Percentiles rank a stretch among this genome's conserved stretches.
Conservation (phyloP, 192 early-diverging fungal species). For the Mortierella antarctica region DNA sequence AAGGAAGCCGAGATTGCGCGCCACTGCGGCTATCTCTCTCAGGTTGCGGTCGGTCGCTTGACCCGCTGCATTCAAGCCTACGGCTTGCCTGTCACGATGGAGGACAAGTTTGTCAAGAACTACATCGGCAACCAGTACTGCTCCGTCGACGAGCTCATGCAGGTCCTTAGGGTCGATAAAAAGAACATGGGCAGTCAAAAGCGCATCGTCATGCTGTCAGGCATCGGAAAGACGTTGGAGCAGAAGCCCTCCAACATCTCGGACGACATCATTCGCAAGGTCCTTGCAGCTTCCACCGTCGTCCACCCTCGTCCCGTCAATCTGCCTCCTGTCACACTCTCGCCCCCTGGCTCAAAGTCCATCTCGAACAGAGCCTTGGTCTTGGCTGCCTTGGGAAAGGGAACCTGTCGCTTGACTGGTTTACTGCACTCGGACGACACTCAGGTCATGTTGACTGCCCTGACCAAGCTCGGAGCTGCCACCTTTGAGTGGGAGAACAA, state of each 20-base stretch:
- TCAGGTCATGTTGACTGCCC: conserved; percentile 93
- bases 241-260: conserved; percentile 82
- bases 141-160: conserved; percentile 86
- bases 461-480: conserved; percentile 90
- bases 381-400: conserved; percentile 88
- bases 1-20: conserved; percentile 95
- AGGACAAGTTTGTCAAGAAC: conserved; percentile 79
- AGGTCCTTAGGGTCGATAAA: conserved; percentile 95
- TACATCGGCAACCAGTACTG: conserved; percentile 71
- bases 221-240: conserved; percentile 89
- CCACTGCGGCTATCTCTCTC: conserved; percentile 85
- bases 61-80: conserved; percentile 86
- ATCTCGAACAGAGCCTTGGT: conserved; percentile 97
- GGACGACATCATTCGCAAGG: conserved; percentile 87
- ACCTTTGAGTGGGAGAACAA: conserved; percentile 92
- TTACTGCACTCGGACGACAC: conserved; percentile 98
- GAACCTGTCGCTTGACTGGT: conserved; percentile 84
- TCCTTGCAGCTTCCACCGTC: conserved; percentile 79
- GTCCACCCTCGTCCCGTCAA: conserved; percentile 65
- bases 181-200: conserved; percentile 95
- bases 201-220: conserved; percentile 86
- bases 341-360: conserved; percentile 94
- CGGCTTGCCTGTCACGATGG: conserved; percentile 84
- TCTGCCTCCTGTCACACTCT: conserved; percentile 63
- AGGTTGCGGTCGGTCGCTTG: conserved; percentile 88